Evolutionary conservation across 164 flowering plant genomes (phyloP), one percentile per base, ranked within the genome.

Genomic region (Magnolia sinica): DNA sequence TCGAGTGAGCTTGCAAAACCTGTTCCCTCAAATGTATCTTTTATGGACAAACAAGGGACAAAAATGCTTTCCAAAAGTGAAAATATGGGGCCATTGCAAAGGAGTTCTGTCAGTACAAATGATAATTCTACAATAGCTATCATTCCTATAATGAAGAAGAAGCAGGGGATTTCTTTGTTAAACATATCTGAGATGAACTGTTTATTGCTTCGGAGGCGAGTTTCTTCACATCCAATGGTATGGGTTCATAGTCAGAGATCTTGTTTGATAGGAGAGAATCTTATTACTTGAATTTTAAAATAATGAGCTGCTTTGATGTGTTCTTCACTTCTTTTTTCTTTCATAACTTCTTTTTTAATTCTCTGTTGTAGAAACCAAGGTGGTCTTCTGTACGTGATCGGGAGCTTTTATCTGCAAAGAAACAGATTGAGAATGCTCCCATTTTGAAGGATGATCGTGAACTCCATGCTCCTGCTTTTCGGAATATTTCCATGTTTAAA

Each of bases 401-500:
- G 73, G 76, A 78, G 67, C 71, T 78, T 22, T 55, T 78, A 22
- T 78, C 80, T 51, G 76, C 76, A 73, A 78, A 45, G 66, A 3
- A 11, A 29, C 76, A 78, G 66, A 73, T 78, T 52, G 58, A 78
- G 19, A 73, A 78, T 78, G 80, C 80, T 72, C 76, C 72, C 27
- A 29, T 67, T 66, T 51, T 73, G 14, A 55, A 73, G 24, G 52
- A 73, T n/a, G 73, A 78, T 72, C 65, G 4, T 9, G 58, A 67
- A 8, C 80, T 78, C 58, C 68, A 73, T 55, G 72, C 76, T 29
- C 80, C 68, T 50, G 76, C 73, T 24, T 78, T 78, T 66, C 76
- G 68, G 29, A 78, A 78, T 67, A 58, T 78, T 73, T 78, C 80
- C n/a, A 67, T 19, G 52, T 78, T 78, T 58, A 73, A 73, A 68